Evolutionary conservation across 2,329 filamentous ascomycete genomes (phyloP).

Genomic region (Cordyceps cateniannulata): DNA sequence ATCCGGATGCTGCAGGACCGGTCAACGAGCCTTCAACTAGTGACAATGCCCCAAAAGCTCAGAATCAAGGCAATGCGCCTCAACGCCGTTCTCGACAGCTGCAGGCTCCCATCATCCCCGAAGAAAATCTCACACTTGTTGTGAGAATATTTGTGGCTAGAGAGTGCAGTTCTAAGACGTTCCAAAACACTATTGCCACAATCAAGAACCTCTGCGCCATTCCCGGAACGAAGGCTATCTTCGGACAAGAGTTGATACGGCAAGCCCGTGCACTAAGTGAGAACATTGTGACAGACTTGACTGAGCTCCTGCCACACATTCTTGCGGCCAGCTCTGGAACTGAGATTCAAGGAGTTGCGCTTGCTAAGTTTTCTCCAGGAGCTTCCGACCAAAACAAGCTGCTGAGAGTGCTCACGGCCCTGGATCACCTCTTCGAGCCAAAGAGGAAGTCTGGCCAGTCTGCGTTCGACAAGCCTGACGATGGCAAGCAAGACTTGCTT

Average conservation of each 20-base stretch:
- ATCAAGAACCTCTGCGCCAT: constrained; percentile 97
- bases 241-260: constrained; percentile 85
- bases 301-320: constrained; percentile 80
- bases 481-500: constrained; percentile 76
- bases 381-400: constrained; percentile 97
- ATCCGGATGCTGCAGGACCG: constrained; percentile 17
- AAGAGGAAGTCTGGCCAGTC: constrained; percentile 54
- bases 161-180: constrained; percentile 95
- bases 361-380: constrained; percentile 91
- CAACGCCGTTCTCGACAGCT: constrained; percentile 53
- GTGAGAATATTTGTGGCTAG: constrained; percentile 93
- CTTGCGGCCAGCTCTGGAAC: constrained; percentile 80
- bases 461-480: constrained; percentile 46
- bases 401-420: constrained; percentile 81
- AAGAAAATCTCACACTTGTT: constrained; percentile 86
- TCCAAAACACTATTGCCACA: constrained; percentile 95
- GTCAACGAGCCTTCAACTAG: constrained; percentile 23
- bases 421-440: constrained; percentile 91
- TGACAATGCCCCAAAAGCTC: constrained; percentile 21
- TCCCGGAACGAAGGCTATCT: constrained; percentile 79
- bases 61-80: constrained; percentile 26
- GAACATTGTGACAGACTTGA: constrained; percentile 76
- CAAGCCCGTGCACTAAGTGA: constrained; percentile 82
- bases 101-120: constrained; percentile 77
- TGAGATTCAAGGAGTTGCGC: constrained; percentile 88